These are phyloP conservation scores for Capsella bursapastoris DNA, from an alignment of 345 rosid species.

Conservation along the genomic window DNA sequence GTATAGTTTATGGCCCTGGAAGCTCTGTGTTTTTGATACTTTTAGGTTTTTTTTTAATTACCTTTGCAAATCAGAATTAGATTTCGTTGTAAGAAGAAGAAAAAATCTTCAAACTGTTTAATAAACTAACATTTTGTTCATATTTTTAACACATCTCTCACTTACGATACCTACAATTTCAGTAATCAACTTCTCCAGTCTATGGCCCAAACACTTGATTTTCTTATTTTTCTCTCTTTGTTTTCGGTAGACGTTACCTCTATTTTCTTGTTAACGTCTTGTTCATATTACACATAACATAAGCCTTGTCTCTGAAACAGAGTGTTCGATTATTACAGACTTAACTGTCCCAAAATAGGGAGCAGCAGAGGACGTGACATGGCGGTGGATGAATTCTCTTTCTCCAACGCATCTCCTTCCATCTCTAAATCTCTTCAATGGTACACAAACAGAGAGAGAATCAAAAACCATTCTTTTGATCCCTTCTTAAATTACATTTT, in stretches of 20 bases:
- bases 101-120: constrained; percentile 41
- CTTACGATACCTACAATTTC: background rate
- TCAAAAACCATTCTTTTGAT: background rate
- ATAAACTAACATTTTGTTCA: constrained; percentile 37
- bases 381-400: background rate
- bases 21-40: constrained; percentile 28
- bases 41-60: constrained; percentile 6
- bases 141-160: background rate
- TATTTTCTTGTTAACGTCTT: background rate
- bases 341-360: background rate
- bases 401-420: constrained; percentile 16
- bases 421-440: constrained; percentile 11
- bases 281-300: background rate
- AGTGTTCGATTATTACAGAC: background rate
- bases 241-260: background rate
- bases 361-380: constrained; percentile 7
- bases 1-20: constrained; percentile 32
- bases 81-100: constrained; percentile 36
- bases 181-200: too few species aligned
- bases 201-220: background rate
- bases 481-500: constrained; percentile 4
- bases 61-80: constrained; percentile 33
- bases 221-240: background rate
- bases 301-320: background rate
- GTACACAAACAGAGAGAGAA: constrained; percentile 13